Base-by-base conservation (phyloP, 1,284 basidiomycete genomes). In the Sanghuangporus baumii region DNA sequence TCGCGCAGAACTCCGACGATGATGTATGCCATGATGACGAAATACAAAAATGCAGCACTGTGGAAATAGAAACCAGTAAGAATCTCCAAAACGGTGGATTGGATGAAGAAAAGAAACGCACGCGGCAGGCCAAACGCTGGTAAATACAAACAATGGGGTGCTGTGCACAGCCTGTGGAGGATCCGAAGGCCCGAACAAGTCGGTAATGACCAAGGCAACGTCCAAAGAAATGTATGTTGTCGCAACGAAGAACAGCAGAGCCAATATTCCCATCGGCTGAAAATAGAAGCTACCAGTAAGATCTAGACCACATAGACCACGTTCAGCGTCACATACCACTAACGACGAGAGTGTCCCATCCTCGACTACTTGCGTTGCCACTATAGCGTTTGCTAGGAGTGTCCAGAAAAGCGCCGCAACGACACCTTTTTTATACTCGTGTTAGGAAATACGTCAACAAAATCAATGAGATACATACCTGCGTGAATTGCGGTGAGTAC, bases 211-310 rank as follows among this genome's bases (percentile, higher is more conserved):
- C 11, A 94, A 77, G 0, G 79, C 89, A 47, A 88, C 82, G 69
- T 95, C 93, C 61, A 94, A 81, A 0, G 88, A 81, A 69, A 95
- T 86, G 72, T 94, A 95, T 1, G 82, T 80, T 1, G 90, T 89
- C 2, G 82, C 81, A 1, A 75, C 83, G 71, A 94, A 89, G 69
- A 92, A 82, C 14, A 83, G 76, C 43, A 85, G 14, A 0, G 81
- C 69, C 67, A 93, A 73, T 59, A 88, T 76, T 56, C 75, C 78
- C 63, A 90, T 82, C 0, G 90, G 90, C 87, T 90, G 65, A 20
- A 26, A 41, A 18, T 18, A 62, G 37, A 36, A 48, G 47, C 26
- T 11, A 7, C 46, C 34, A 43, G 31, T 14, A 52, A 59, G 36
- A 47, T 38, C 26, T 52, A 20, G 26, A 16, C 2, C 50, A 11